These are phyloP conservation scores for Suhomyces pyralidae DNA, from an alignment of 805 yeast genomes.

Conservation along the genomic window DNA sequence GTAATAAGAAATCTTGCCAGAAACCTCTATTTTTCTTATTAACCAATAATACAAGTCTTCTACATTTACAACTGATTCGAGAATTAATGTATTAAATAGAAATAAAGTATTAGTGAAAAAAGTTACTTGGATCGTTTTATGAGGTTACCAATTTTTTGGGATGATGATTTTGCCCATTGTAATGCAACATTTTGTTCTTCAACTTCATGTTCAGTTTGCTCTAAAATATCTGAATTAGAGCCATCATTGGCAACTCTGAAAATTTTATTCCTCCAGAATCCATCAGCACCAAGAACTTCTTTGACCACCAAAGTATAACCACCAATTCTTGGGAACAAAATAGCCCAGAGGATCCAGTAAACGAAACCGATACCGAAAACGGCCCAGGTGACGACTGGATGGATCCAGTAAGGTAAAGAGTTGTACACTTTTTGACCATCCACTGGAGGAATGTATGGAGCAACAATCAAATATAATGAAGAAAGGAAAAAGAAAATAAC, in stretches of 20 bases:
- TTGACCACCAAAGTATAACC: constrained; percentile 50
- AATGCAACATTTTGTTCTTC: neutral
- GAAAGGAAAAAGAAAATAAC: constrained; percentile 61
- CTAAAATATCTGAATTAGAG: constrained; percentile 4
- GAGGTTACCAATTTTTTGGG: neutral
- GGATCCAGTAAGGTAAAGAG: constrained; percentile 71
- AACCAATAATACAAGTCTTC: neutral
- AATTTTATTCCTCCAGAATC: constrained; percentile 68
- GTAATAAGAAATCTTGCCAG: too few species aligned
- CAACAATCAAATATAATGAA: constrained; percentile 64
- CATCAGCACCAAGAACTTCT: constrained; percentile 62
- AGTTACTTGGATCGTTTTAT: neutral
- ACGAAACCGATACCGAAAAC: constrained; percentile 61
- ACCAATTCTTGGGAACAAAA: constrained; percentile 52
- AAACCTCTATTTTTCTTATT: too few species aligned
- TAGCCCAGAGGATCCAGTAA: constrained; percentile 67
- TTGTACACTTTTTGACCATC: constrained; percentile 65
- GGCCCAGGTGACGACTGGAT: constrained; percentile 81
- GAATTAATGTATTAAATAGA: neutral
- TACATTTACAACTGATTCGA: neutral
- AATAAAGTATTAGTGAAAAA: neutral
- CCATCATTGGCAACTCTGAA: constrained; percentile 30
- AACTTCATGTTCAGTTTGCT: neutral
- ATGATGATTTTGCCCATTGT: neutral
- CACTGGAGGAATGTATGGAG: constrained; percentile 77